These are phyloP conservation scores for Microbotryum violaceum DNA, from an alignment of 1,284 basidiomycete species.

Conservation along the genomic window DNA sequence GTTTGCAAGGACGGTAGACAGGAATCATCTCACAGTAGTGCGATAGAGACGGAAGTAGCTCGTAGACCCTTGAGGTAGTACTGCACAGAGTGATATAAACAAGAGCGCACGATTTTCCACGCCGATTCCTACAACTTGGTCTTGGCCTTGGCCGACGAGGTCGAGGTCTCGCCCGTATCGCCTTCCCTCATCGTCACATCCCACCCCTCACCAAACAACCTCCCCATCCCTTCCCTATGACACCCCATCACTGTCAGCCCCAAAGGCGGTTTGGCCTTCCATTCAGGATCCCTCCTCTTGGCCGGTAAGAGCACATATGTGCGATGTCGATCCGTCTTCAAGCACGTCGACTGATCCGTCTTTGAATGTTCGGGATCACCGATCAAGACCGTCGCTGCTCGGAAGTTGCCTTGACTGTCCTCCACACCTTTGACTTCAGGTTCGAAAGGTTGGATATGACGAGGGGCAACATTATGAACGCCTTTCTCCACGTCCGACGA, in stretches of 20 bases:
- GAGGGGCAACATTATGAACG: not conserved
- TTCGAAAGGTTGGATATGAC: slow-evolving; percentile 3
- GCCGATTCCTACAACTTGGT: not conserved
- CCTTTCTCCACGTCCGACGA: not conserved
- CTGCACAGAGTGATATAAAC: too few species aligned
- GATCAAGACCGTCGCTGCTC: slow-evolving; percentile 15
- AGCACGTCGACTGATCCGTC: not conserved
- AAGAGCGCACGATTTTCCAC: too few species aligned
- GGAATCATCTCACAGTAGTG: too few species aligned
- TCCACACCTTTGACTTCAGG: slow-evolving; percentile 1
- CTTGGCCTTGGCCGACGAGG: not conserved
- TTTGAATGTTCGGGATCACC: slow-evolving; percentile 15
- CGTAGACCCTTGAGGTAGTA: too few species aligned
- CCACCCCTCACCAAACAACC: slow-evolving; percentile 18
- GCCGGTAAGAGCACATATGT: slow-evolving; percentile 19
- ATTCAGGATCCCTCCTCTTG: not conserved
- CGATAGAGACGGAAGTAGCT: too few species aligned
- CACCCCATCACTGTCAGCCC: slow-evolving; percentile 24
- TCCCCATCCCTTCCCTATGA: slow-evolving; percentile 5
- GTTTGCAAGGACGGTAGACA: too few species aligned
- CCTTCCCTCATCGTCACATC: slow-evolving; percentile 23
- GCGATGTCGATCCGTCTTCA: slow-evolving; percentile 4
- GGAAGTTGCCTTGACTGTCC: not conserved
- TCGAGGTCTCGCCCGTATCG: slow-evolving; percentile 4
- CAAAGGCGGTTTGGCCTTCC: slow-evolving; percentile 8